These are phyloP conservation scores for Monosporozyma aerobia DNA, from an alignment of 805 yeast genomes.

Conservation along the genomic window DNA sequence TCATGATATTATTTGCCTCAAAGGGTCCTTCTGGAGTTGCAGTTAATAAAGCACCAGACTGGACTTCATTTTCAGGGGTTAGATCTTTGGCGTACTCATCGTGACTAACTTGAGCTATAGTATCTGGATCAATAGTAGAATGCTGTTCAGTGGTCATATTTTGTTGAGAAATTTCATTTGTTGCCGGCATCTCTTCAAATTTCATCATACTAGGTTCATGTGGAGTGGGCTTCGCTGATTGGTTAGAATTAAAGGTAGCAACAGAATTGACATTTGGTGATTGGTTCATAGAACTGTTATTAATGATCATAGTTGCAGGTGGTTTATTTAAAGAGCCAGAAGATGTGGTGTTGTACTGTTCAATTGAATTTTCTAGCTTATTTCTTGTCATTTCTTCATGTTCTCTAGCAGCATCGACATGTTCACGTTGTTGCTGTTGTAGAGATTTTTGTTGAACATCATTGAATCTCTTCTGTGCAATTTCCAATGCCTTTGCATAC, in stretches of 20 bases:
- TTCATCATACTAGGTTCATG: not conserved
- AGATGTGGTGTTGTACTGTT: not conserved
- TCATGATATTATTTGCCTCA: not conserved
- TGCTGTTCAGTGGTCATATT: not conserved
- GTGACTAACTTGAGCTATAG: not conserved
- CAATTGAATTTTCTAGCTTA: not conserved
- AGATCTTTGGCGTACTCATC: not conserved
- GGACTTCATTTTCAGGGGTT: not conserved
- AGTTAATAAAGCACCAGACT: not conserved
- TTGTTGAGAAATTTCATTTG: not conserved
- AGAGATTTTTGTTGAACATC: slow-evolving; percentile 3
- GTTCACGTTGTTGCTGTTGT: not conserved
- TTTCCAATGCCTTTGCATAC: slow-evolving; percentile 47
- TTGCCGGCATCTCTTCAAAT: not conserved
- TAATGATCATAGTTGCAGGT: not conserved
- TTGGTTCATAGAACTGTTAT: not conserved
- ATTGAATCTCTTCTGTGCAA: slow-evolving; percentile 39
- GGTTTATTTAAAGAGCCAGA: not conserved
- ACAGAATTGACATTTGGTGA: not conserved
- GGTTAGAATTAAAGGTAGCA: not conserved
- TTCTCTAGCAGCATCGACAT: not conserved
- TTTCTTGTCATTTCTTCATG: not conserved
- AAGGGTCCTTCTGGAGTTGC: slow-evolving; percentile 4
- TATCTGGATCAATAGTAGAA: not conserved
- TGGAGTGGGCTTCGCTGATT: not conserved